Base-by-base conservation (phyloP, 179 eudicot species). In the Pouteria campechiana region DNA sequence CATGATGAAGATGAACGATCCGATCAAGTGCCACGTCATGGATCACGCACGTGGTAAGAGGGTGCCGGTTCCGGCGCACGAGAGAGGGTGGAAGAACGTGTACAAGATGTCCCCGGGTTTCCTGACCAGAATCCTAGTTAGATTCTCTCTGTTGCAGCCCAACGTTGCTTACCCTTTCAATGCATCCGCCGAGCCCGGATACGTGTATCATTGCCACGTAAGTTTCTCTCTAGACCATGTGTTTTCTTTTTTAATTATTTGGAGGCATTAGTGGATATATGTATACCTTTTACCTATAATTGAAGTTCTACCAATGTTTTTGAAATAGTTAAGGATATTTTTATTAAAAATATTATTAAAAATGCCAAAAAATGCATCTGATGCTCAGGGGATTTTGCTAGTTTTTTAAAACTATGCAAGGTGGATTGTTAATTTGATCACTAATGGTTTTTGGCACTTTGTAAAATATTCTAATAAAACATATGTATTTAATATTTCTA, bases 41-140 rank as follows among this genome's bases (percentile, higher is more conserved):
- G 54, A 58, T 25, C 65, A 83, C 23, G 78, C 82, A 11, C 60
- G 52, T 20, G 96, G 96, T 19, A 41, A 49, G 23, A 67, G 42
- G 60, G 5, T 34, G n/a, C 14, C 20, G 5, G 87, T 87, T 31
- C 61, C 61, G 2, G 55, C 41, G 2, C 71, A 79, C 3, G 96
- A 87, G 67, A 68, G 39, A 46, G 96, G 96, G 27, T 87, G 96
- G 96, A 87, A 87, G 58, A 87, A 87, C 20, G 94, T 83, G 65
- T 87, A 43, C 63, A 87, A 87, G 60, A 70, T 87, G 84, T 46
- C 29, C 37, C 96, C 96, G 0, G 94, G 96, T n/a, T 60, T 44
- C 40, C 58, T 80, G 18, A 83, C 94, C 0, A 76, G 60, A 67
- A 72, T 87, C 6, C 32, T 67, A 0, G 70, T 83, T 44, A 83